These are phyloP conservation scores for Biancaea sappan DNA, from an alignment of 306 rosid species.

Conservation along the genomic window DNA sequence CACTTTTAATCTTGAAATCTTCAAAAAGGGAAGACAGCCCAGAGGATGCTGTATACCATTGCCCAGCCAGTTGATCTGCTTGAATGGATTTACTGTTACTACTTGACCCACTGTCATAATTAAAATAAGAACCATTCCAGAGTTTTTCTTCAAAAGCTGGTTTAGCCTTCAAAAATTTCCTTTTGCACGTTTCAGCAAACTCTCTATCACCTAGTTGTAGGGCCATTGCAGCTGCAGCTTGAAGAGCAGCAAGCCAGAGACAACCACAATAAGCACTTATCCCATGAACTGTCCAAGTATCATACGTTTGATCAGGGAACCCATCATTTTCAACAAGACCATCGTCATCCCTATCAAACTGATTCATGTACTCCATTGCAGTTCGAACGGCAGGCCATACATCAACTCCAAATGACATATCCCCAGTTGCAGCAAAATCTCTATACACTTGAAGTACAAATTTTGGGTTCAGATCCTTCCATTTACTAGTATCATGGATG, in stretches of 20 bases:
- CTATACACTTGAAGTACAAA: conserved; percentile 93
- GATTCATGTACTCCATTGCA: conserved; percentile 95
- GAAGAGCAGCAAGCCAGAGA: conserved; percentile 97
- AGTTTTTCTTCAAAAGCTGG: conserved; percentile 80
- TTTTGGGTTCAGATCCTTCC: conserved; percentile 98
- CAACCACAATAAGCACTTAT: conserved; percentile 95
- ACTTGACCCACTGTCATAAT: conserved; percentile 92
- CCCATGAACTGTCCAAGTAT: conserved; percentile 99
- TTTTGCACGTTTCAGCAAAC: conserved; percentile 88
- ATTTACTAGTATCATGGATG: conserved; percentile 92
- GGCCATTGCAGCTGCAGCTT: conserved; percentile 99
- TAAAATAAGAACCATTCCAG: conserved; percentile 98
- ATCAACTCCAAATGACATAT: conserved; percentile 93
- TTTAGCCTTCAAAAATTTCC: conserved; percentile 83
- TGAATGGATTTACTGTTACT: conserved; percentile 92
- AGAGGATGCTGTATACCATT: conserved; percentile 97
- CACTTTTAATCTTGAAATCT: conserved; percentile 68
- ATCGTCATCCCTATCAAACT: conserved; percentile 85
- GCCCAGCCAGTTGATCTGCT: conserved; percentile 98
- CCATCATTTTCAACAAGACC: conserved; percentile 96
- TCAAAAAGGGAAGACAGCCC: conserved; percentile 88
- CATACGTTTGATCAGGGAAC: conserved; percentile 97
- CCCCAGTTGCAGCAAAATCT: conserved; percentile 90
- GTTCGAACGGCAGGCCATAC: conserved; percentile 99
- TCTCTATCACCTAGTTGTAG: conserved; percentile 68